A percentile compares a stretch with the other conserved stretches of the same genome.
Evolutionary conservation across 1,284 basidiomycete species (phyloP).

Genomic region (Inonotus hispidus): DNA sequence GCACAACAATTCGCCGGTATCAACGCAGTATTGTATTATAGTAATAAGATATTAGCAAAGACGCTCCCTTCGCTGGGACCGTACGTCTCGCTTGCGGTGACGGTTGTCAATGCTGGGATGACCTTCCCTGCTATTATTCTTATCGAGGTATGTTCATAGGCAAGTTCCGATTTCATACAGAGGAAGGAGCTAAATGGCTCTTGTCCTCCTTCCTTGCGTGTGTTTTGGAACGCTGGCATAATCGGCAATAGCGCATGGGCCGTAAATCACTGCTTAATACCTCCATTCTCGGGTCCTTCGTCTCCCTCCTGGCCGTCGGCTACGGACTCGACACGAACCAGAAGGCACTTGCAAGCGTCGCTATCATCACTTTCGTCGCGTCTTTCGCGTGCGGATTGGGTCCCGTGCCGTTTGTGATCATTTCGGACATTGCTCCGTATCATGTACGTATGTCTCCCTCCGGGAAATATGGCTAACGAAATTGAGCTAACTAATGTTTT

Average conservation of each 20-base stretch:
- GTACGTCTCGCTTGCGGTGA: constrained; percentile 73
- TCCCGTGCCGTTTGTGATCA: constrained; percentile 87
- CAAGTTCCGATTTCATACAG: neutral
- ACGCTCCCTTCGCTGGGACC: constrained; percentile 74
- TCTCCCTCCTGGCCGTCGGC: constrained; percentile 66
- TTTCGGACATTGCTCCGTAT: constrained; percentile 84
- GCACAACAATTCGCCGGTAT: constrained; percentile 77
- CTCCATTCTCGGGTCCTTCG: constrained; percentile 56
- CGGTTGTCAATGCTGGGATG: constrained; percentile 77
- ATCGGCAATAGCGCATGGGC: constrained; percentile 50
- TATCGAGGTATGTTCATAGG: constrained; percentile 59
- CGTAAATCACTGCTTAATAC: constrained; percentile 53
- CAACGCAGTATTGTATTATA: constrained; percentile 84
- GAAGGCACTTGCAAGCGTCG: constrained; percentile 61
- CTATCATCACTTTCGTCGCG: constrained; percentile 83
- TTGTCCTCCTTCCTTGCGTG: neutral
- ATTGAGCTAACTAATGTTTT: neutral
- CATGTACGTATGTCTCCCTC: constrained; percentile 44
- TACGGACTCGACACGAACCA: constrained; percentile 63
- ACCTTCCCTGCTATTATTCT: constrained; percentile 80
- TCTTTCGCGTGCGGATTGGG: constrained; percentile 90
- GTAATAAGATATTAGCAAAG: constrained; percentile 78
- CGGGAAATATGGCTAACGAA: too few relatives aligned
- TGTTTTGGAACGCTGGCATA: neutral
- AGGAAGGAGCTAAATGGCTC: neutral